Evolutionary conservation across 1,284 basidiomycete genomes (phyloP).

Genomic region (Rugosomyces carneus): DNA sequence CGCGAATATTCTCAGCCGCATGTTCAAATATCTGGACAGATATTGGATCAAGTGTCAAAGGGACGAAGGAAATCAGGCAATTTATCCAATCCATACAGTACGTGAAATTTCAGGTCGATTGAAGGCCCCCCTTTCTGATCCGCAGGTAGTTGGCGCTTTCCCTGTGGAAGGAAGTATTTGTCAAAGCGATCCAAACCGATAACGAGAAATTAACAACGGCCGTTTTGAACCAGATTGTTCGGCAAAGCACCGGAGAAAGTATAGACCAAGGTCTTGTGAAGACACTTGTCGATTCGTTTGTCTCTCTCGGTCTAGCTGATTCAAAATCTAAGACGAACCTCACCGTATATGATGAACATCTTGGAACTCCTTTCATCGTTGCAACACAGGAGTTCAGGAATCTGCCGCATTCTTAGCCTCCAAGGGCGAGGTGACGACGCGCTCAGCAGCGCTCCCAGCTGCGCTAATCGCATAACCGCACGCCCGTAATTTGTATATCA

Average conservation of each 20-base stretch:
- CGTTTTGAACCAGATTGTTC: slow-evolving; percentile 84
- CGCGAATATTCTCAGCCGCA: slow-evolving; percentile 86
- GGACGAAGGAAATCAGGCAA: slow-evolving; percentile 93
- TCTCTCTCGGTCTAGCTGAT: slow-evolving; percentile 91
- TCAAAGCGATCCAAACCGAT: slow-evolving; percentile 79
- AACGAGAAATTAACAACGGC: slow-evolving; percentile 80
- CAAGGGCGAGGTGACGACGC: no score
- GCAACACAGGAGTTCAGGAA: slow-evolving; percentile 82
- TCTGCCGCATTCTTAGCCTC: no score
- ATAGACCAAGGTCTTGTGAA: slow-evolving; percentile 94
- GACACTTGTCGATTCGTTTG: slow-evolving; percentile 94
- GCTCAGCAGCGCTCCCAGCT: no score
- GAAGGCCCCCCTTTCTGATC: no score
- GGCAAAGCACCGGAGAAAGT: slow-evolving; percentile 92
- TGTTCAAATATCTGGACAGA: slow-evolving; percentile 94
- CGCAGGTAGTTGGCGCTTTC: slow-evolving; percentile 80
- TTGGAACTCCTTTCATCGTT: slow-evolving; percentile 79
- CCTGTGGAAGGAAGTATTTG: slow-evolving; percentile 93
- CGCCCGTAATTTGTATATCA: no score
- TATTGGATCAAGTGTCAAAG: slow-evolving; percentile 96
- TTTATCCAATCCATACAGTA: slow-evolving; percentile 95
- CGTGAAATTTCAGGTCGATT: slow-evolving; percentile 24
- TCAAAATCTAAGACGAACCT: slow-evolving; percentile 78
- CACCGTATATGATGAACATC: slow-evolving; percentile 83
- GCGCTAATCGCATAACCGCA: no score